Conservation (phyloP, 306 rosid species). For the Lathyrus aphaca region DNA sequence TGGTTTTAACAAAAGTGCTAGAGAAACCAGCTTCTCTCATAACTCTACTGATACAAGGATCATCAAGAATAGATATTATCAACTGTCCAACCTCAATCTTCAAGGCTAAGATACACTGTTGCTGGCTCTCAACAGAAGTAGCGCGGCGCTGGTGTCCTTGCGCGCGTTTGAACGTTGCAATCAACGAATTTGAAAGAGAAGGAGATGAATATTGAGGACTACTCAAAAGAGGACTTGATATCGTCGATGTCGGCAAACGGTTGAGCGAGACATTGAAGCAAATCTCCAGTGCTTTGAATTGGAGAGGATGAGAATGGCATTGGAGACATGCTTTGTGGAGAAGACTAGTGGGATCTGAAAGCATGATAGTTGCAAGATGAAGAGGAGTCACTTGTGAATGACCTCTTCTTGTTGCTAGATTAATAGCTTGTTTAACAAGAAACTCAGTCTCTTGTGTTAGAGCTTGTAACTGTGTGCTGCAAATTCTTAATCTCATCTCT, state of each 20-base stretch:
- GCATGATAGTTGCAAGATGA: slow-evolving; percentile 91
- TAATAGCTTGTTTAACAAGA: slow-evolving; percentile 69
- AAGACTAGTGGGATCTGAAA: slow-evolving; percentile 65
- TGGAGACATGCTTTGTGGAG: slow-evolving; percentile 76
- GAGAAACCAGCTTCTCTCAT: slow-evolving; percentile 98
- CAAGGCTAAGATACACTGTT: slow-evolving; percentile 66
- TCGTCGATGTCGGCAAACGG: slow-evolving; percentile 72
- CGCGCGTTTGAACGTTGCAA: slow-evolving; percentile 88
- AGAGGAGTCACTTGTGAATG: slow-evolving; percentile 97
- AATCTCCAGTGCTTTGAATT: slow-evolving; percentile 89
- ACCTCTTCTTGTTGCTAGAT: slow-evolving; percentile 73
- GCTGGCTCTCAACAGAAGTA: slow-evolving; percentile 70
- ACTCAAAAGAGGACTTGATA: slow-evolving; percentile 60
- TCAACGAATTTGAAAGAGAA: slow-evolving; percentile 77
- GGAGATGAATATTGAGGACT: slow-evolving; percentile 68
- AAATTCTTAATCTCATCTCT: slow-evolving; percentile 77
- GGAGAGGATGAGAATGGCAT: slow-evolving; percentile 90
- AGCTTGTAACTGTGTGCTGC: slow-evolving; percentile 77
- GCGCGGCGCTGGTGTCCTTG: slow-evolving; percentile 85
- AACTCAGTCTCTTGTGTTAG: slow-evolving; percentile 63
- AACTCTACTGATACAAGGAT: slow-evolving; percentile 89
- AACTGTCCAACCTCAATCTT: slow-evolving; percentile 85
- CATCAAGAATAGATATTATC: slow-evolving; percentile 76
- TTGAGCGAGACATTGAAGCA: slow-evolving; percentile 93
- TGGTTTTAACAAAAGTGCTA: slow-evolving; percentile 64